Evolutionary conservation across 345 rosid species (phyloP).

Genomic region (Trapa bicornis): DNA sequence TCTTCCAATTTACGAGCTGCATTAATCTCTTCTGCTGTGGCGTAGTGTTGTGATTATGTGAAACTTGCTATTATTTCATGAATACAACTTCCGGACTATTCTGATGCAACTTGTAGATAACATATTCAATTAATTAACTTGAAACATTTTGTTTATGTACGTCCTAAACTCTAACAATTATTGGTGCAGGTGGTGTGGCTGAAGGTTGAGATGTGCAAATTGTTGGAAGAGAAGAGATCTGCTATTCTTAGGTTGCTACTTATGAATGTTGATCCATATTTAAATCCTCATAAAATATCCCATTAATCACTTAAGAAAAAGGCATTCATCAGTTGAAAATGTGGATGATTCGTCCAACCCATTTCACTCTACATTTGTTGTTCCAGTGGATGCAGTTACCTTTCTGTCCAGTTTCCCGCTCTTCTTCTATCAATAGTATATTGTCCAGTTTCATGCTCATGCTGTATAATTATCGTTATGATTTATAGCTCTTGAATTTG

Average conservation of each 20-base stretch:
- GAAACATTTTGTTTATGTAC: background rate
- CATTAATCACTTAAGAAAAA: background rate
- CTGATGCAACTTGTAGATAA: background rate
- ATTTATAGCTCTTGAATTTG: background rate
- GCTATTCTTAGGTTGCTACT: constrained; percentile 56
- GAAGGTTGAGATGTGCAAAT: constrained; percentile 79
- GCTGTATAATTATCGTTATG: background rate
- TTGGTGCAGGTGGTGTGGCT: constrained; percentile 70
- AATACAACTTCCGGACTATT: background rate
- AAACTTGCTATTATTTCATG: background rate
- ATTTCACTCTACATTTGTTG: background rate
- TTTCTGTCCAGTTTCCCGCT: background rate
- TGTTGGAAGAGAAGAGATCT: constrained; percentile 82
- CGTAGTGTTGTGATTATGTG: background rate
- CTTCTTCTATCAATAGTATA: too few relatives aligned
- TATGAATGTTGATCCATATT: constrained; percentile 6
- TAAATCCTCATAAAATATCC: background rate
- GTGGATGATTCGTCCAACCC: background rate
- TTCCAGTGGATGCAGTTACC: background rate
- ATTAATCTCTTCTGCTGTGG: background rate
- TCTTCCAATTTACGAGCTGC: background rate
- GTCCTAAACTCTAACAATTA: background rate
- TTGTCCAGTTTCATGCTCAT: background rate
- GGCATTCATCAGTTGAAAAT: background rate
- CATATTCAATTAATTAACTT: background rate